Conservation (phyloP, 2,329 filamentous ascomycete genomes). For the Penicillium polonicum region DNA sequence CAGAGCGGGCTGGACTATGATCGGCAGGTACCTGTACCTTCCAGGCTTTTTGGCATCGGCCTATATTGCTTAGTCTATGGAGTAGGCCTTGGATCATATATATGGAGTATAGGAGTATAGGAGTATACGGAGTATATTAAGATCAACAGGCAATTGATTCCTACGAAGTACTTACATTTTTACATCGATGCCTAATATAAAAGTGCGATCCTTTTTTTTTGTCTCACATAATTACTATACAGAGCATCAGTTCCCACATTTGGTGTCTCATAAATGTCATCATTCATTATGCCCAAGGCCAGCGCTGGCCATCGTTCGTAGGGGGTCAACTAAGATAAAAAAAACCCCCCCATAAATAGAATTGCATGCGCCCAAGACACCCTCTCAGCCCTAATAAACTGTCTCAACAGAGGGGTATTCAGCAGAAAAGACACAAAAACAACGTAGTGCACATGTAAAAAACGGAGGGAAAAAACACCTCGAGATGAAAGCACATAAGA, state of each 20-base stretch:
- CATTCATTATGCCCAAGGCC: conserved; percentile 15
- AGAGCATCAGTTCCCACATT: conserved; percentile 2
- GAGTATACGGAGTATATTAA: not conserved
- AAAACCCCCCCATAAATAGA: not conserved
- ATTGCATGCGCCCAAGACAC: conserved; percentile 1
- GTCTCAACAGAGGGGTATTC: conserved; percentile 10
- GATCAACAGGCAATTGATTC: not conserved
- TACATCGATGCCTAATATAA: not conserved
- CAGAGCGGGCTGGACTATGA: not conserved
- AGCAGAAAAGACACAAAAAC: conserved; percentile 3
- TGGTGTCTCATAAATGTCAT: conserved; percentile 20
- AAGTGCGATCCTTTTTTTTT: not conserved
- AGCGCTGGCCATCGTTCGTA: not conserved
- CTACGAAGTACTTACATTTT: not conserved
- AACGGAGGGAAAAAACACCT: not conserved
- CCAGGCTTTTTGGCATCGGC: not conserved
- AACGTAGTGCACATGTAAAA: not conserved
- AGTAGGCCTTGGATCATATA: too few relatives aligned
- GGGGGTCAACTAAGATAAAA: not conserved
- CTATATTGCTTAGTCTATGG: not conserved
- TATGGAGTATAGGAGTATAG: too few relatives aligned
- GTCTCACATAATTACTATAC: conserved; percentile 9
- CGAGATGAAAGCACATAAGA: conserved; percentile 4
- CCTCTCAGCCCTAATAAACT: not conserved
- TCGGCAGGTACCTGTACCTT: conserved; percentile 5